phyloP scores from a whole-genome alignment of 306 rosid species.

The Vigna radiata region DNA sequence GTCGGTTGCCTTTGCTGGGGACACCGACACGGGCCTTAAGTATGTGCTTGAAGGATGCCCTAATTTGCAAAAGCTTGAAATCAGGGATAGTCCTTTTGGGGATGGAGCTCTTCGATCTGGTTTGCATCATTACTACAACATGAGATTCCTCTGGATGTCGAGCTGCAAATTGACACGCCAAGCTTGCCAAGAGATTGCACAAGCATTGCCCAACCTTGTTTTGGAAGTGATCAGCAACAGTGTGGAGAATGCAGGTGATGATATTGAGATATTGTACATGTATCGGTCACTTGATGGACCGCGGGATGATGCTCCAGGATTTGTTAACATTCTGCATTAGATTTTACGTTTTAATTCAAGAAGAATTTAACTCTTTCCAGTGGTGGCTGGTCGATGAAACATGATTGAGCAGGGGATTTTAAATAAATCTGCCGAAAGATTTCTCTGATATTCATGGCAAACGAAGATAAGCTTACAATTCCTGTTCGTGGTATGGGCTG shows the following conservation, averaged over 20 bases:
- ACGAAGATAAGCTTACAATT: slow-evolving; percentile 47
- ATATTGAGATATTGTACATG: slow-evolving; percentile 48
- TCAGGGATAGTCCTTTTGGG: slow-evolving; percentile 91
- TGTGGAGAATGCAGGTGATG: slow-evolving; percentile 10
- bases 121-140: slow-evolving; percentile 85
- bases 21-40: slow-evolving; percentile 67
- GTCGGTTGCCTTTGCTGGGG: slow-evolving; percentile 89
- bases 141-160: slow-evolving; percentile 97
- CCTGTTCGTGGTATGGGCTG: slow-evolving; percentile 46
- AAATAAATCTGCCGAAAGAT: slow-evolving; percentile 51
- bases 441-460: slow-evolving; percentile 40
- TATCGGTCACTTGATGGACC: slow-evolving; percentile 64
- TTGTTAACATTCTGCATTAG: slow-evolving; percentile 68
- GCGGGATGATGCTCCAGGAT: slow-evolving; percentile 68
- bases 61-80: slow-evolving; percentile 87
- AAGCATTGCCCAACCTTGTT: slow-evolving; percentile 69
- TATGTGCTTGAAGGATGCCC: slow-evolving; percentile 85
- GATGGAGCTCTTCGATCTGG: slow-evolving; percentile 81
- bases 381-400: slow-evolving; percentile 44
- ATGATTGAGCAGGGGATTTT: slow-evolving; percentile 47
- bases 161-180: slow-evolving; percentile 64
- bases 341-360: slow-evolving; percentile 33
- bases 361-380: slow-evolving; percentile 41
- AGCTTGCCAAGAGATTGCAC: slow-evolving; percentile 78
- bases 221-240: slow-evolving; percentile 67